Base-by-base conservation (phyloP, 257 asterid genomes). In the Rauvolfia tetraphylla region DNA sequence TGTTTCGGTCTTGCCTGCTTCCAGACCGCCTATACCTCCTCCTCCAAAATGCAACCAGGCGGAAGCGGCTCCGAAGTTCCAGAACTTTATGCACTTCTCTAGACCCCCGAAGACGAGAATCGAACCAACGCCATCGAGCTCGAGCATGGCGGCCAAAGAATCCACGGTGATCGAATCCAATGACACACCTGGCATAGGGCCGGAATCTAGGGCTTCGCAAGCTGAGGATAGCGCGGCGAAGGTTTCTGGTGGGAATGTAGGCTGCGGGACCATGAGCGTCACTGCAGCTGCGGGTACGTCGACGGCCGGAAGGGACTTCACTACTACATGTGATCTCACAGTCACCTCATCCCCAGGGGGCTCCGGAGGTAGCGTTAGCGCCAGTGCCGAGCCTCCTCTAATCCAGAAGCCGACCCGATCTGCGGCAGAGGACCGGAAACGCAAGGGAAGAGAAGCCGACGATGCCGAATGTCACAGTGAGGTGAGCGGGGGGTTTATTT, bases 401-500 rank as follows among this genome's bases (percentile, higher is more conserved):
- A 15, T 38, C 74, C 79, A 33, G 68, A 72, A 67, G 11, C 73
- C 79, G 36, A 31, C 69, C 38, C 10, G 73, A 46, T 27, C 78
- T 72, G 48, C 63, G 54, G 72, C 59, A 57, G 86, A 78, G 10
- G 89, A 86, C 54, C 88, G 93, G 85, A 93, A 93, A 75, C 89
- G 97, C 39, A 92, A 89, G 75, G 87, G 84, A 9, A 79, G 80
- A 76, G 92, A 87, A 78, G 42, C 76, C 68, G 95, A 90, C 41
- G 93, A 91, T 61, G 77, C 58, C 61, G 91, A 89, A 59, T 80
- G 83, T 75, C 92, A 79, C 75, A 90, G 90, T 81, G 93, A 88
- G 93, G 98, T 93, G 56, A 86, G 85, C 78, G 49, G 29, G 36
- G 0, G 5, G 41, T 17, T 54, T 46, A 3, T 44, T 34, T 7